Percentiles rank a stretch among this genome's conserved stretches.
These are phyloP conservation scores for Babesia bigemina DNA, from an alignment of 169 alveolate genomes.

Conservation along the genomic window DNA sequence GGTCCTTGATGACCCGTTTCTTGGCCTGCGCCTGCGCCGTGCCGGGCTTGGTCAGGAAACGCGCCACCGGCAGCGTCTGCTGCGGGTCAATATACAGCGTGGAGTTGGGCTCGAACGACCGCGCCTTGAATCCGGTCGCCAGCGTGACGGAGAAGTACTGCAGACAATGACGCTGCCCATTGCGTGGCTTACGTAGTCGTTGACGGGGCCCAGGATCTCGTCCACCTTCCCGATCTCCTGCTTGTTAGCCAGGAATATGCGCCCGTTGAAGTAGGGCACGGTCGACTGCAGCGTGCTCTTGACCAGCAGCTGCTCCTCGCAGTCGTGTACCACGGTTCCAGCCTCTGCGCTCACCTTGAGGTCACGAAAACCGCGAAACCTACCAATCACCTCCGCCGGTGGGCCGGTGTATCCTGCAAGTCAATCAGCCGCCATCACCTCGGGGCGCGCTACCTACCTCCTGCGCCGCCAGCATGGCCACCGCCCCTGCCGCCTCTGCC, in stretches of 20 bases:
- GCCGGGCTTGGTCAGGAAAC: slow-evolving; percentile 79
- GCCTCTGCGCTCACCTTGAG: slow-evolving; percentile 50
- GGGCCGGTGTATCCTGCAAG: slow-evolving; percentile 24
- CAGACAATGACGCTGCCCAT: neutral
- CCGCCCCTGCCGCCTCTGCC: slow-evolving; percentile 40
- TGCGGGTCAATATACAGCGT: slow-evolving; percentile 79
- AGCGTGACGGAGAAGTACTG: slow-evolving; percentile 85
- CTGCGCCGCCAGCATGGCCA: slow-evolving; percentile 9
- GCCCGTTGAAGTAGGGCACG: slow-evolving; percentile 95
- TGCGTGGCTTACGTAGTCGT: slow-evolving; percentile 80
- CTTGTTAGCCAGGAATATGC: slow-evolving; percentile 91
- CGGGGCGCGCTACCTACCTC: neutral
- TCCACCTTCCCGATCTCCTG: slow-evolving; percentile 94
- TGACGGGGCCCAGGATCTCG: slow-evolving; percentile 93
- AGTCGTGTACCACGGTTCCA: slow-evolving; percentile 89
- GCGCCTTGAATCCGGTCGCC: slow-evolving; percentile 84
- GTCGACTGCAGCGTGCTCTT: slow-evolving; percentile 82
- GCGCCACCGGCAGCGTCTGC: slow-evolving; percentile 85
- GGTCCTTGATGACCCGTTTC: slow-evolving; percentile 70
- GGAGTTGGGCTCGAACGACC: slow-evolving; percentile 80
- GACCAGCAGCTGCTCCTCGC: slow-evolving; percentile 90
- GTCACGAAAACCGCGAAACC: too few relatives aligned
- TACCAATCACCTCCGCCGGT: slow-evolving; percentile 65
- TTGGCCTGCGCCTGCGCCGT: slow-evolving; percentile 63
- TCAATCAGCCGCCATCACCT: neutral